Evolutionary conservation across 352 stramenopile species (phyloP), one percentile per base, ranked within the genome.

Genomic region (Pythium apleroticum): DNA sequence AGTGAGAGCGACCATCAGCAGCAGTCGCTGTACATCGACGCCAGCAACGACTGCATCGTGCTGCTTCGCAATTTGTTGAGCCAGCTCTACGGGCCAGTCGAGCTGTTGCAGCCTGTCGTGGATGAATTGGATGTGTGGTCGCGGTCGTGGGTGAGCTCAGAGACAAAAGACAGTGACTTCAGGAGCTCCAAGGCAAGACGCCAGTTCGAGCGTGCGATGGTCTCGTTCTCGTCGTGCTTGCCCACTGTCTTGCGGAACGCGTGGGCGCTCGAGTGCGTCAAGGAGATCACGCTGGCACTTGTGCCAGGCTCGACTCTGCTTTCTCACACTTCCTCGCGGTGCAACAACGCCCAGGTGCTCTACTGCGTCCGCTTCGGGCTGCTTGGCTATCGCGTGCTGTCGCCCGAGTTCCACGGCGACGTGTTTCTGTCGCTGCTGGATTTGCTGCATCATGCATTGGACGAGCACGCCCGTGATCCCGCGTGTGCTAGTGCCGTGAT

Each of bases 191-290:
- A 37, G 14, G 55, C 53, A 10, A 48, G 1, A 33, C 25, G 25
- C 9, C 27, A 56, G n/a, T 52, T 60, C 19, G 24, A 71, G 9
- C 25, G 25, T 3, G 20, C 19, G 6, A 30, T 76, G 20, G 25
- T n/a, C 15, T 25, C 60, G 53, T 73, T 88, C 27, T 48, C 66
- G 12, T 54, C 62, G 41, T 72, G 62, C 20, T 48, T 91, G 12
- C 72, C 79, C 15, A 22, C 54, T 9, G 52, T 57, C 0, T 69
- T 86, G 30, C 52, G 64, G 0, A 52, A 68, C 17, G n/a, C 76
- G 4, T 91, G 83, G 83, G 78, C 73, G 10, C 70, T 89, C 1
- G 50, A 87, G 39, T 90, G 83, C 15, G 66, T 89, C 25, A 83
- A 87, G 39, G 79, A 90, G 28, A 76, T 88, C 19, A 71, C 68